Percentiles rank a stretch among this genome's conserved stretches.
phyloP scores from a whole-genome alignment of 768 basidiomycete genomes.

The Lentinula sp. region DNA sequence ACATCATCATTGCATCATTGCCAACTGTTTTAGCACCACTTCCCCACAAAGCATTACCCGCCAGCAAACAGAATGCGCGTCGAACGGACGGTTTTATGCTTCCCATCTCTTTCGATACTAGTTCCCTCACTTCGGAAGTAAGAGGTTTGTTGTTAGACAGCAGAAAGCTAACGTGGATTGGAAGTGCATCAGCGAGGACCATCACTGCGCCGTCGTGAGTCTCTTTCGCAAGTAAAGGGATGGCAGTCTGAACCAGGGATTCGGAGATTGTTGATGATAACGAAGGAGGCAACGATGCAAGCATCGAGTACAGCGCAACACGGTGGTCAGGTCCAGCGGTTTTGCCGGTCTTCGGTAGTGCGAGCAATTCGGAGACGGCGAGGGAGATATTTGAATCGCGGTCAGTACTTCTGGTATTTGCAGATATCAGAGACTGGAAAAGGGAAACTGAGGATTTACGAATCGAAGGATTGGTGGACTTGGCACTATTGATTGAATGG shows the following conservation, averaged over 20 bases:
- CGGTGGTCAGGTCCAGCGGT: conserved; percentile 86
- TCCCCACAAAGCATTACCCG: conserved; percentile 54
- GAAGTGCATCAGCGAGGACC: conserved; percentile 48
- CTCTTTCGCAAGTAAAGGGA: conserved; percentile 59
- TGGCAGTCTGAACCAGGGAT: conserved; percentile 38
- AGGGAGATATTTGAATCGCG: conserved; percentile 30
- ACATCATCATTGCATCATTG: conserved; percentile 36
- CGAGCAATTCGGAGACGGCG: conserved; percentile 59
- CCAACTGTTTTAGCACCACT: conserved; percentile 1
- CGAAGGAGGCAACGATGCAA: conserved; percentile 46
- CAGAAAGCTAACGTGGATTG: conserved; percentile 51
- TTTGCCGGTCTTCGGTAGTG: conserved; percentile 78
- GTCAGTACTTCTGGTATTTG: conserved; percentile 13
- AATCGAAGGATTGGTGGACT: conserved; percentile 63
- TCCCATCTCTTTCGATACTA: conserved; percentile 69
- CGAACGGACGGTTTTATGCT: conserved; percentile 55
- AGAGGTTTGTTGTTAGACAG: conserved; percentile 37
- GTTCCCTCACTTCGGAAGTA: conserved; percentile 29
- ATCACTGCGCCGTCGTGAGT: conserved; percentile 61
- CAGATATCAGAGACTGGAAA: conserved; percentile 43
- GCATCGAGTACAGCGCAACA: conserved; percentile 73
- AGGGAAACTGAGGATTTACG: conserved; percentile 51
- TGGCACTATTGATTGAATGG: conserved; percentile 60
- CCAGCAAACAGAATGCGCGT: conserved; percentile 55
- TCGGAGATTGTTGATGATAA: conserved; percentile 22